Base-by-base conservation (phyloP, 371 early-diverging fungal genomes). In the Lichtheimia corymbifera region DNA sequence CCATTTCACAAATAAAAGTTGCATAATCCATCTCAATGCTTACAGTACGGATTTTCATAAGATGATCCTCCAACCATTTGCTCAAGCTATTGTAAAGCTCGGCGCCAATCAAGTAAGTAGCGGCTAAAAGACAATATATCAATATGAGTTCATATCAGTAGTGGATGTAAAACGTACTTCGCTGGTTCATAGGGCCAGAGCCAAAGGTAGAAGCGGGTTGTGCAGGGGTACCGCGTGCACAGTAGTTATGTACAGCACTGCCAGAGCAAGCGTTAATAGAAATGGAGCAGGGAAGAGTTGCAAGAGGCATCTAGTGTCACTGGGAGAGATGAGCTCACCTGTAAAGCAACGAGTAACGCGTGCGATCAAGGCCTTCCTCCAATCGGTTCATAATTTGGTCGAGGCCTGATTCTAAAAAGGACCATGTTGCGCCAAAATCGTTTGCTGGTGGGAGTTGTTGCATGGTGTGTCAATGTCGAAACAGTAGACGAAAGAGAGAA, bases 221-320 rank as follows among this genome's bases (percentile, higher is more conserved):
- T 9, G 70, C 49, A 15, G 70, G 55, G 30, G 68, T 75, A 41
- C 80, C 74, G 53, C 79, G 71, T 13, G 82, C 91, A 79, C 94
- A 94, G 73, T 89, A 89, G 69, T 94, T 90, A 78, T 94, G 93
- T 53, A 92, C 91, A 65, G 84, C 84, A 68, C 93, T 93, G 11
- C 6, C 35, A 35, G 35, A 9, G 5, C 35, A 35, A 5, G 35
- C 1, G 5, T 35, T 6, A 35, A 35, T 35, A 35, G 9, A 35
- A 2, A 6, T 35, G 35, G 0, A 35, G 11, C 11, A 6, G 9
- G 6, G 9, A 9, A 4, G 9, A 35, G 35, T 6, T 35, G 35
- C 35, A 35, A 11, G 35, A 9, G 35, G 35, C 35, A 35, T 35
- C 35, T 35, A 35, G 35, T 35, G 35, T 6, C 11, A 35, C 11